A percentile compares a stretch with the other conserved stretches of the same genome.
phyloP scores from a whole-genome alignment of 1,139 yeast genomes.

The Pichia cactophila region DNA sequence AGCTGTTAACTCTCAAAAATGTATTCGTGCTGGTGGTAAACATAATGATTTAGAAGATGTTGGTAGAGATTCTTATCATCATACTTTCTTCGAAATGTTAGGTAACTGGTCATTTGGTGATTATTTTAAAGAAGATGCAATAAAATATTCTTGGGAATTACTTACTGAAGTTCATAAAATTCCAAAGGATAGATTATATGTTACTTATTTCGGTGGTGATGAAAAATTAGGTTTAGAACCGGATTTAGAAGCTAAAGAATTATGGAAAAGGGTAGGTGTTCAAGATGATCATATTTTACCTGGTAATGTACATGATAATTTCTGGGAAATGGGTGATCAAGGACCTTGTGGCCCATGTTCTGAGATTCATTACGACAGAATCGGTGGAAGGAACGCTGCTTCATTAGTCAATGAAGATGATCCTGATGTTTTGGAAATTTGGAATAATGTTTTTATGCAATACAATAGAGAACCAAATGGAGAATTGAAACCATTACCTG shows the following conservation, averaged over 20 bases:
- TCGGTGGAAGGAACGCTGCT: conserved; percentile 95
- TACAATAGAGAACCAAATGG: conserved; percentile 89
- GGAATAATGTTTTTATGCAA: conserved; percentile 97
- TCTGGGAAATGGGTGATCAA: conserved; percentile 99
- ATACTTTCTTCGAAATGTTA: conserved; percentile 97
- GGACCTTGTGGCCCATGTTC: conserved; percentile 99
- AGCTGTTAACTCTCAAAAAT: conserved; percentile 93
- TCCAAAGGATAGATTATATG: conserved; percentile 73
- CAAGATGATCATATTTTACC: conserved; percentile 88
- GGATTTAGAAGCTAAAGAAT: conserved; percentile 84
- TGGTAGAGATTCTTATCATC: conserved; percentile 95
- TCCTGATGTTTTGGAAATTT: conserved; percentile 93
- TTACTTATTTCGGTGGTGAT: conserved; percentile 95
- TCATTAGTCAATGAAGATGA: conserved; percentile 88
- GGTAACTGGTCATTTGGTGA: conserved; percentile 99
- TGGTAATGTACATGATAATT: conserved; percentile 84
- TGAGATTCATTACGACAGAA: conserved; percentile 93
- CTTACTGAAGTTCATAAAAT: conserved; percentile 78
- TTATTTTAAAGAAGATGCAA: conserved; percentile 92
- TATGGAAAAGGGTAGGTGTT: conserved; percentile 85
- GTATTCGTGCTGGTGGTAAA: conserved; percentile 99
- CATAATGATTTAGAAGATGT: conserved; percentile 98
- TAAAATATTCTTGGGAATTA: conserved; percentile 82
- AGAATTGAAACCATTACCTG: conserved; percentile 76
- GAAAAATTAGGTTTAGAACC: conserved; percentile 76